Percentiles rank a stretch among this genome's conserved stretches.
phyloP scores from a whole-genome alignment of 1,139 yeast species.

The Blastobotrys petasosporus region DNA sequence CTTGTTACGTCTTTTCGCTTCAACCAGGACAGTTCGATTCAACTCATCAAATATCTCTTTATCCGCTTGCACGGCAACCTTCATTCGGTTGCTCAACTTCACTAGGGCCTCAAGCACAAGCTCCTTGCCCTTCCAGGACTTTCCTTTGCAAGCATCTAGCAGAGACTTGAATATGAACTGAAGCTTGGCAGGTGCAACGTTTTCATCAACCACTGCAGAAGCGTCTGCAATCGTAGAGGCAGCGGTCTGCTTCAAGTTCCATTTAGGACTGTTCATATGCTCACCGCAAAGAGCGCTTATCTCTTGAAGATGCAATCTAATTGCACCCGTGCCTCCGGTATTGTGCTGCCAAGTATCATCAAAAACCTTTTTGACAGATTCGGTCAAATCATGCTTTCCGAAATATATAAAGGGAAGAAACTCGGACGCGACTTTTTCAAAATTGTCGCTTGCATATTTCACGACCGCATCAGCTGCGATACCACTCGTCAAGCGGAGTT shows the following conservation, averaged over 20 bases:
- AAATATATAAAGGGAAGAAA: conserved; percentile 75
- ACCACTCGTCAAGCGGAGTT: conserved; percentile 50
- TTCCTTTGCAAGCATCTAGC: conserved; percentile 62
- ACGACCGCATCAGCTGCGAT: conserved; percentile 63
- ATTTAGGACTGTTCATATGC: conserved; percentile 50
- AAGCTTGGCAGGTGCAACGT: conserved; percentile 13
- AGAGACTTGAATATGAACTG: conserved; percentile 48
- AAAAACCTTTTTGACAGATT: conserved; percentile 45
- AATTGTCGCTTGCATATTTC: conserved; percentile 63
- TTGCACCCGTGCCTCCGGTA: conserved; percentile 65
- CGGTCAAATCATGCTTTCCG: conserved; percentile 62
- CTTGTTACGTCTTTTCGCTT: conserved; percentile 62
- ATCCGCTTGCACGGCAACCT: conserved; percentile 23
- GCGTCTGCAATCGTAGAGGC: conserved; percentile 66
- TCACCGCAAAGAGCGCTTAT: conserved; percentile 48
- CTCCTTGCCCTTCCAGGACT: conserved; percentile 89
- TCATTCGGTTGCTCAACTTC: conserved; percentile 46
- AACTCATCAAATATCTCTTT: conserved; percentile 15
- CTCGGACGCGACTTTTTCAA: conserved; percentile 55
- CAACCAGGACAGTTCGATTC: conserved; percentile 32
- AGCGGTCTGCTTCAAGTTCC: conserved; percentile 61
- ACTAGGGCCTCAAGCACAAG: conserved; percentile 65
- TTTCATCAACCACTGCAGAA: conserved; percentile 36
- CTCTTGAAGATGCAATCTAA: conserved; percentile 67
- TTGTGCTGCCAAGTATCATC: conserved; percentile 75